phyloP scores from a whole-genome alignment of 2,329 filamentous ascomycete genomes.

The Berkeleyomyces rouxiae region DNA sequence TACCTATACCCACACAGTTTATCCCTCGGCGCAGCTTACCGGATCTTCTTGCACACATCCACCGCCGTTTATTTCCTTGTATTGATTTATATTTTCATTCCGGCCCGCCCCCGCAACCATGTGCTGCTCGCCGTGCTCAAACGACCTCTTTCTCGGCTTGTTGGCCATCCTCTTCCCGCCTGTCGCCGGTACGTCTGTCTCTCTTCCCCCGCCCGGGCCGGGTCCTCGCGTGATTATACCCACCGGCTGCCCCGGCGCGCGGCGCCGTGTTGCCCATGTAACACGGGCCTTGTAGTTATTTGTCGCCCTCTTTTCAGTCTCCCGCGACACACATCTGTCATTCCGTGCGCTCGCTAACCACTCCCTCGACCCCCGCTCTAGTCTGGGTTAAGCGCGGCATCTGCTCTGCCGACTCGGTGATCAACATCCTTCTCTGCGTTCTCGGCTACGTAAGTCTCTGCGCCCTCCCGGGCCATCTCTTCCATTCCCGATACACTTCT shows the following conservation, averaged over 20 bases:
- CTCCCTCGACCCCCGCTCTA: constrained; percentile 20
- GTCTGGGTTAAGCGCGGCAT: constrained; percentile 96
- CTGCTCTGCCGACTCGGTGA: constrained; percentile 80
- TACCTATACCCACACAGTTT: not conserved
- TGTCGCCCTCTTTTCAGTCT: too few relatives aligned
- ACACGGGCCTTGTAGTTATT: too few relatives aligned
- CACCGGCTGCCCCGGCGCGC: too few relatives aligned
- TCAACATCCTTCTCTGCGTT: constrained; percentile 81
- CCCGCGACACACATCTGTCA: too few relatives aligned
- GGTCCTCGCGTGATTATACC: too few relatives aligned
- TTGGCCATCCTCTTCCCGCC: constrained; percentile 50
- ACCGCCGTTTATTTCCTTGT: too few relatives aligned
- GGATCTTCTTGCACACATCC: too few relatives aligned
- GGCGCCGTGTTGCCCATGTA: too few relatives aligned
- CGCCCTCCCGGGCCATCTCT: not conserved
- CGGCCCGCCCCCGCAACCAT: constrained; percentile 22
- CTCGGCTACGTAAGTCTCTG: constrained; percentile 44
- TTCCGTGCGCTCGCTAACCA: too few relatives aligned
- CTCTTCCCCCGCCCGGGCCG: too few relatives aligned
- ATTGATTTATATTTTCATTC: too few relatives aligned
- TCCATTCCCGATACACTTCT: not conserved
- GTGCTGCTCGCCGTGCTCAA: constrained; percentile 27
- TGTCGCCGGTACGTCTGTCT: constrained; percentile 39
- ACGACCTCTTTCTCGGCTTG: constrained; percentile 46
- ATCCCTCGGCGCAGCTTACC: not conserved